Evolutionary conservation across 768 basidiomycete species (phyloP).

Genomic region (Lentinula lateritia): DNA sequence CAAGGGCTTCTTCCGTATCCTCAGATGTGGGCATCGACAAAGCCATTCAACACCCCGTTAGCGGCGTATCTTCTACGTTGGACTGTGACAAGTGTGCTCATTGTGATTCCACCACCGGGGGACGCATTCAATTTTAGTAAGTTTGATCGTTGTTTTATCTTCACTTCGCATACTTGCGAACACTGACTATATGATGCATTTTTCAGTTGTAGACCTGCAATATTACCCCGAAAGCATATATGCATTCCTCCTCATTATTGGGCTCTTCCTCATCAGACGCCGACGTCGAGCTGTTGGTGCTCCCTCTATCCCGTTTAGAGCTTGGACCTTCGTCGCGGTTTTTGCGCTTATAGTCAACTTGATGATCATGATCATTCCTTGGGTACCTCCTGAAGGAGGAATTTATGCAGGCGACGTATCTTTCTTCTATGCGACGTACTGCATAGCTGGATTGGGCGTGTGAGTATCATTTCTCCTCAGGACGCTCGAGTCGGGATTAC

Average conservation of each 20-base stretch:
- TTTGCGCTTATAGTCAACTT: neutral
- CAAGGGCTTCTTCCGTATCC: constrained; percentile 61
- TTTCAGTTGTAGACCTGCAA: neutral
- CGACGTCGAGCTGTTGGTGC: neutral
- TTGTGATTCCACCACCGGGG: neutral
- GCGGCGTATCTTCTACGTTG: constrained; percentile 43
- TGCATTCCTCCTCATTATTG: neutral
- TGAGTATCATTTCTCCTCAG: constrained; percentile 14
- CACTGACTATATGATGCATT: neutral
- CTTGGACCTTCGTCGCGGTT: neutral
- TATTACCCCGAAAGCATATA: neutral
- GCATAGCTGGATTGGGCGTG: constrained; percentile 31
- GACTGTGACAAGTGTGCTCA: neutral
- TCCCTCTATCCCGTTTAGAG: neutral
- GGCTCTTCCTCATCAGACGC: neutral
- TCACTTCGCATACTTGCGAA: neutral
- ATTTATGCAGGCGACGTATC: constrained; percentile 14
- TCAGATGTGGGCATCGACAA: constrained; percentile 53
- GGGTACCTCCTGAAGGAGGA: neutral
- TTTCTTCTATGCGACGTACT: constrained; percentile 39
- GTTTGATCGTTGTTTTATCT: neutral
- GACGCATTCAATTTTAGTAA: neutral
- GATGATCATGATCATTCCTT: neutral
- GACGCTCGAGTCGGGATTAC: neutral
- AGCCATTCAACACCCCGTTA: constrained; percentile 57